Evolutionary conservation across 495 filamentous ascomycete species (phyloP).

Genomic region (Penicillium arizonense): DNA sequence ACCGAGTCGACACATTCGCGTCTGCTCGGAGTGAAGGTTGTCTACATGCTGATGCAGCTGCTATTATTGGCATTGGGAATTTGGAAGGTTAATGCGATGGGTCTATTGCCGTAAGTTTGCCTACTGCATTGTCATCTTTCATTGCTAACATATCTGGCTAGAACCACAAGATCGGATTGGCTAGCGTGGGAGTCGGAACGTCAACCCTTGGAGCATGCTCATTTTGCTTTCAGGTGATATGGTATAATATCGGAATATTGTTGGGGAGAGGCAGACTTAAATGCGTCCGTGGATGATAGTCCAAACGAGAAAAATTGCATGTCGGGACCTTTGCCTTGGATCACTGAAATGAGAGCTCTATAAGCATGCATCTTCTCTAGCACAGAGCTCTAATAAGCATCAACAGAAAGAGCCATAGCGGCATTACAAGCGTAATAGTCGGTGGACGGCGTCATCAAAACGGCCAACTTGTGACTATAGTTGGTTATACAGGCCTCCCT

Average conservation of each 20-base stretch:
- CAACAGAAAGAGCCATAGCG: too few relatives aligned
- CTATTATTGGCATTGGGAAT: slow-evolving; percentile 79
- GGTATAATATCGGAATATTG: background rate
- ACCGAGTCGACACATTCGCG: slow-evolving; percentile 71
- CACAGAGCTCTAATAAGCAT: background rate
- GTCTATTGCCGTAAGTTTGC: slow-evolving; percentile 76
- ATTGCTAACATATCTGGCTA: slow-evolving; percentile 31
- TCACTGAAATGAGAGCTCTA: background rate
- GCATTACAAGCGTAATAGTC: too few relatives aligned
- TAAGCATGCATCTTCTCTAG: background rate
- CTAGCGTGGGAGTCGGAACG: slow-evolving; percentile 88
- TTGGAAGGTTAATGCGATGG: slow-evolving; percentile 98
- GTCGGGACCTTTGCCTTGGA: background rate
- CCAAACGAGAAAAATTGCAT: background rate
- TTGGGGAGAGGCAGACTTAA: background rate
- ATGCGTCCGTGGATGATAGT: background rate
- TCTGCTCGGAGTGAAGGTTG: slow-evolving; percentile 75
- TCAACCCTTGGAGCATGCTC: slow-evolving; percentile 69
- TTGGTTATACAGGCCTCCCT: too few relatives aligned
- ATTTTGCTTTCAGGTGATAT: slow-evolving; percentile 44
- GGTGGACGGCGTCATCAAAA: too few relatives aligned
- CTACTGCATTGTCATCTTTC: background rate
- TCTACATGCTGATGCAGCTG: slow-evolving; percentile 85
- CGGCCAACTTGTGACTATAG: too few relatives aligned
- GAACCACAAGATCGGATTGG: slow-evolving; percentile 93